Evolutionary conservation across 2,329 filamentous ascomycete genomes (phyloP).

Genomic region (Berkeleyomyces basicola): DNA sequence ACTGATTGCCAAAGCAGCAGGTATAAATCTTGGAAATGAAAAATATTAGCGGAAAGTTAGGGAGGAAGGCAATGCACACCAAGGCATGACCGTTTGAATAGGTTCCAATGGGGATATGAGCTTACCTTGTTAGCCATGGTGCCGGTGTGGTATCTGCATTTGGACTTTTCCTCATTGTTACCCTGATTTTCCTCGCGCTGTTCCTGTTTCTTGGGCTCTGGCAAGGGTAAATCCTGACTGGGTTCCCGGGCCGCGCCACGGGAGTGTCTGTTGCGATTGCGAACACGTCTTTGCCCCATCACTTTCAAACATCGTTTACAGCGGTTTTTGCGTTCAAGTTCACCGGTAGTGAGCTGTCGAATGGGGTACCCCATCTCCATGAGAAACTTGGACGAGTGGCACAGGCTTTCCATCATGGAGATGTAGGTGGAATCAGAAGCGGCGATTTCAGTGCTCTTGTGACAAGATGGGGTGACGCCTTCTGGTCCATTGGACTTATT

Average conservation of each 20-base stretch:
- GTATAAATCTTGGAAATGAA: conserved; percentile 18
- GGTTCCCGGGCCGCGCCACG: background rate
- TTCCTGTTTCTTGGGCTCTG: background rate
- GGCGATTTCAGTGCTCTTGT: background rate
- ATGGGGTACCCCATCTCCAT: conserved; percentile 18
- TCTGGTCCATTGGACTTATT: background rate
- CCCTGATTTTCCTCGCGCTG: background rate
- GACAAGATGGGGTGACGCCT: background rate
- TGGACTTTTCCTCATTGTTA: conserved; percentile 3
- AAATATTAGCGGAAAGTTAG: conserved; percentile 5
- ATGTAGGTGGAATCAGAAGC: background rate
- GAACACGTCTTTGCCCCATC: background rate
- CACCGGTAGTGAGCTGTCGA: conserved; percentile 16
- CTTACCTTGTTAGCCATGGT: conserved; percentile 18
- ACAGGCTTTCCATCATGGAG: conserved; percentile 1
- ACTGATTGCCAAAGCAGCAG: conserved; percentile 18
- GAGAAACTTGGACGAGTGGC: background rate
- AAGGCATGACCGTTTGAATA: background rate
- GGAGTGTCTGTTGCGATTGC: background rate
- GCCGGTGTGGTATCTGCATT: conserved; percentile 17
- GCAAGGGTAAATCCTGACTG: background rate
- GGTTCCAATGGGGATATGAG: background rate
- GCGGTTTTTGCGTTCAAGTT: conserved; percentile 21
- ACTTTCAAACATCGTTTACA: conserved; percentile 18
- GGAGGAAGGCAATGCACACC: background rate